A percentile compares a stretch with the other conserved stretches of the same genome.
phyloP scores from a whole-genome alignment of 306 rosid genomes.

The Cucurbita moschata region DNA sequence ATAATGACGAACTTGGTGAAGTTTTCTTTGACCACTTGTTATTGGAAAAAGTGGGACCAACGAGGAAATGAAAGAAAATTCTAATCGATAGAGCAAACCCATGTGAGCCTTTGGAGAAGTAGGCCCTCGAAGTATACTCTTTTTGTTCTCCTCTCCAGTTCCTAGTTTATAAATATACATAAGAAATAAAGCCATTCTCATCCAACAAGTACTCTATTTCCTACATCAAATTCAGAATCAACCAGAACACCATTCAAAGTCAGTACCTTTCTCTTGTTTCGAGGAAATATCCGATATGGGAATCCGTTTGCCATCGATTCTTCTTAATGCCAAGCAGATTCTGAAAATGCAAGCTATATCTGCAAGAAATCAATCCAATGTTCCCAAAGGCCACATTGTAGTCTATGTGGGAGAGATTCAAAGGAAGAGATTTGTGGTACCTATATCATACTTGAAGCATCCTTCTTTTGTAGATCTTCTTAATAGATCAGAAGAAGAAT shows the following conservation, averaged over 20 bases:
- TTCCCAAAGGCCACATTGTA: slow-evolving; percentile 36
- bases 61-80: background rate
- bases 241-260: background rate
- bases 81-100: background rate
- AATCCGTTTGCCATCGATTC: slow-evolving; percentile 1
- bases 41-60: no score
- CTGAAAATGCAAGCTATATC: background rate
- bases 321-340: slow-evolving; percentile 3
- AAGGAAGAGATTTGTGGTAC: slow-evolving; percentile 31
- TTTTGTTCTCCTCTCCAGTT: no score
- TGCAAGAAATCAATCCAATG: background rate
- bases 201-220: background rate
- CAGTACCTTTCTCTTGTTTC: background rate
- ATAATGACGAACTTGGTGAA: no score
- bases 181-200: background rate
- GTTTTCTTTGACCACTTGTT: no score
- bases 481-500: slow-evolving; percentile 29
- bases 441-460: slow-evolving; percentile 22
- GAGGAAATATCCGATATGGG: background rate
- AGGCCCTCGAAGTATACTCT: background rate
- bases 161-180: background rate
- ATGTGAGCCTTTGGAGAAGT: background rate
- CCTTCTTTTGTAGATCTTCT: slow-evolving; percentile 28
- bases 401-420: slow-evolving; percentile 37
- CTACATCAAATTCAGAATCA: background rate